Evolutionary conservation across 805 yeast species (phyloP).

Genomic region (Lipomyces spencermartinsiae): DNA sequence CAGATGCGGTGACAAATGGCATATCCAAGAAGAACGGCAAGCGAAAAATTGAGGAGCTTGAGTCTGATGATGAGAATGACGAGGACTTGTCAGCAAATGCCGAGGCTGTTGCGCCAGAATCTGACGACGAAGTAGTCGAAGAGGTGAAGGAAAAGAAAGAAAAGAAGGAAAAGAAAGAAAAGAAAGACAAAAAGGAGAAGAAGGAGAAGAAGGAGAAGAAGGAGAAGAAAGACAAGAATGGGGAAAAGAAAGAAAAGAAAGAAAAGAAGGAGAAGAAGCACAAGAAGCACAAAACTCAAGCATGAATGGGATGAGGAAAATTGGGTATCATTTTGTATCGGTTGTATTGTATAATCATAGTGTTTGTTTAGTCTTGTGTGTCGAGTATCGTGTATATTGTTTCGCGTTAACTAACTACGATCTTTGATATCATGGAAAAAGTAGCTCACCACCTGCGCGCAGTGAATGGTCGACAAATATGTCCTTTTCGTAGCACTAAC

Average conservation of each 20-base stretch:
- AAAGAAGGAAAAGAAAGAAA: slow-evolving; percentile 44
- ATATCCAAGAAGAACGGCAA: slow-evolving; percentile 41
- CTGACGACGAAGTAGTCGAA: slow-evolving; percentile 43
- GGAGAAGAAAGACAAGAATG: slow-evolving; percentile 38
- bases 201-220: slow-evolving; percentile 45
- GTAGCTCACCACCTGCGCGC: background rate
- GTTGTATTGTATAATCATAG: background rate
- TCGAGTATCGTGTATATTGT: slow-evolving; percentile 4
- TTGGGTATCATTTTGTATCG: background rate
- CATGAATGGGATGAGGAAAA: slow-evolving; percentile 14
- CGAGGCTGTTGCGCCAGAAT: slow-evolving; percentile 28
- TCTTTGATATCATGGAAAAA: background rate
- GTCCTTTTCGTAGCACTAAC: background rate
- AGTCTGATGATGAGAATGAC: slow-evolving; percentile 52
- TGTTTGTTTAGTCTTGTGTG: slow-evolving; percentile 4
- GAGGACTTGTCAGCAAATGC: slow-evolving; percentile 38
- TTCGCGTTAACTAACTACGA: background rate
- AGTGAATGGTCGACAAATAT: background rate
- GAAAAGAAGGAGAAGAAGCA: slow-evolving; percentile 39
- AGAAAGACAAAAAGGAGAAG: slow-evolving; percentile 39
- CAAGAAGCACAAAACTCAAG: slow-evolving; percentile 37
- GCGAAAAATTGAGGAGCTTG: slow-evolving; percentile 38
- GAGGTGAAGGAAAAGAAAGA: slow-evolving; percentile 54
- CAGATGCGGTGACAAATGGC: slow-evolving; percentile 85
- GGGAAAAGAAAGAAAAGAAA: slow-evolving; percentile 42